Conservation (phyloP, 1,139 yeast species). For the Wickerhamiella infanticola region DNA sequence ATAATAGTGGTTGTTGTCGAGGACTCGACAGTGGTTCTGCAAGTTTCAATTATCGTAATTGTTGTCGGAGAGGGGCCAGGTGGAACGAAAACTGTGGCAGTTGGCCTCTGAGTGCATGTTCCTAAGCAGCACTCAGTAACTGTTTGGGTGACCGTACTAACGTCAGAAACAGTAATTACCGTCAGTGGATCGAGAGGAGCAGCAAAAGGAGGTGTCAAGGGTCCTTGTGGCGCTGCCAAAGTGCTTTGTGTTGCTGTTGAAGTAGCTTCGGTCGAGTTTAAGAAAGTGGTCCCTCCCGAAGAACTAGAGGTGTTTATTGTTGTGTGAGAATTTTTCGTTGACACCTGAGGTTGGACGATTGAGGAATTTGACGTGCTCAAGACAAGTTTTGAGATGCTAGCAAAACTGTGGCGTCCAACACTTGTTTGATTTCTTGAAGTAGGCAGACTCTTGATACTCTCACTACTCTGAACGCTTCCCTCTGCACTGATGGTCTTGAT, state of each 20-base stretch:
- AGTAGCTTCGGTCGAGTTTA: not conserved
- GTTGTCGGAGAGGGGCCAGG: not conserved
- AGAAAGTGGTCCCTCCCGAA: conserved; percentile 4
- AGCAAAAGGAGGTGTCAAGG: not conserved
- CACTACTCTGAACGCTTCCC: no score
- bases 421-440: no score
- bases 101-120: not conserved
- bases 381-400: no score
- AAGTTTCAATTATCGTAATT: not conserved
- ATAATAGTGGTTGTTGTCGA: not conserved
- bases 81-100: not conserved
- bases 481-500: no score
- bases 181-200: not conserved
- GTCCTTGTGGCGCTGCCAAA: no score
- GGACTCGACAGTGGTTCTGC: not conserved
- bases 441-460: no score
- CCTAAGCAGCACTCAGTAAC: conserved; percentile 1
- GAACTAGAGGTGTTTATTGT: conserved; percentile 7
- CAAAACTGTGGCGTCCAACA: no score
- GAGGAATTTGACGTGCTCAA: no score
- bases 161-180: not conserved
- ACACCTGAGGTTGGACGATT: not conserved
- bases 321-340: conserved; percentile 3
- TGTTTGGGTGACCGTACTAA: conserved; percentile 1
- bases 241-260: no score